Evolutionary conservation across 2,329 filamentous ascomycete genomes (phyloP).

Genomic region (Diaporthe ampelina): DNA sequence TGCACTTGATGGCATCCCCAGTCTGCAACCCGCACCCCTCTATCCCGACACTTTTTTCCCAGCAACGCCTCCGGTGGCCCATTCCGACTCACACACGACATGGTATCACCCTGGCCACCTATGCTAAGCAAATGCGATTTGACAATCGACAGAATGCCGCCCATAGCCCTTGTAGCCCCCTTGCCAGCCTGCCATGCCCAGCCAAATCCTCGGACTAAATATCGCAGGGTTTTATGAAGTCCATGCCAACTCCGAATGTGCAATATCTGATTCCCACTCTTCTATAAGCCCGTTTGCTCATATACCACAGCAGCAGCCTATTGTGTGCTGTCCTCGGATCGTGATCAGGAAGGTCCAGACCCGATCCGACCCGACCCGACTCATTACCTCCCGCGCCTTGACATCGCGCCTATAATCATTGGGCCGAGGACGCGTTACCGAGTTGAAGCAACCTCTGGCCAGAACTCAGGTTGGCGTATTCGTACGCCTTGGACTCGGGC

Average conservation of each 20-base stretch:
- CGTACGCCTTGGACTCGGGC: slow-evolving; percentile 77
- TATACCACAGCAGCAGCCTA: neutral
- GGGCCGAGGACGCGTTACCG: slow-evolving; percentile 19
- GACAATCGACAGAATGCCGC: slow-evolving; percentile 30
- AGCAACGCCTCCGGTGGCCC: slow-evolving; percentile 36
- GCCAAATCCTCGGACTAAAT: neutral
- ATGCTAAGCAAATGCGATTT: slow-evolving; percentile 33
- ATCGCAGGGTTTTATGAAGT: slow-evolving; percentile 1
- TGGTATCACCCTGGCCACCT: neutral
- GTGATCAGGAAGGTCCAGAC: neutral
- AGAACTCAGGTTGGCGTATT: slow-evolving; percentile 73
- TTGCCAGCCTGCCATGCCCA: slow-evolving; percentile 9
- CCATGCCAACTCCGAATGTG: slow-evolving; percentile 30
- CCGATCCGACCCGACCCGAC: neutral
- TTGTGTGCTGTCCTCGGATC: neutral
- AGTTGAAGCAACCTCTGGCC: slow-evolving; percentile 72
- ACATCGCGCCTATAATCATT: neutral
- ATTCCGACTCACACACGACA: slow-evolving; percentile 30
- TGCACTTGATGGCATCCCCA: slow-evolving; percentile 1
- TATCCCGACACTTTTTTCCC: slow-evolving; percentile 33
- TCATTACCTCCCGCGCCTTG: neutral
- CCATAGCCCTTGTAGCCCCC: slow-evolving; percentile 1
- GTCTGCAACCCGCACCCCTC: slow-evolving; percentile 9
- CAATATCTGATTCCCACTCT: neutral
- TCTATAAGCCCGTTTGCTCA: neutral